Evolutionary conservation across 192 early-diverging fungal genomes (phyloP).

Genomic region (Umbelopsis isabellina): DNA sequence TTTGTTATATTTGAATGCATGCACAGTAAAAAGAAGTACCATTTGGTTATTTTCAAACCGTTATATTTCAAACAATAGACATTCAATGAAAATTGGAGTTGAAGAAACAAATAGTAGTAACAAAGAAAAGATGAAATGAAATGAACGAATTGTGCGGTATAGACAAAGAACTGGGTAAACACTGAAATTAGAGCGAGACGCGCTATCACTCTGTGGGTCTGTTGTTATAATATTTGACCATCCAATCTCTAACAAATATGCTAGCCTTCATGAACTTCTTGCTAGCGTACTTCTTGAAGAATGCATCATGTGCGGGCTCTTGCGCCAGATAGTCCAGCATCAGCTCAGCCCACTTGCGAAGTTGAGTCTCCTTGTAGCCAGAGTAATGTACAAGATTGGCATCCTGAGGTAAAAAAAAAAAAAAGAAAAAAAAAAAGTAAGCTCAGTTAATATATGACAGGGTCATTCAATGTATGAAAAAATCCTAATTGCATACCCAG

Average conservation of each 20-base stretch:
- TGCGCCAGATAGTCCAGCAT: conserved; percentile 73
- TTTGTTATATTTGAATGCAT: no score
- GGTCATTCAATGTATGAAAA: background rate
- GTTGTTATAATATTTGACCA: conserved; percentile 41
- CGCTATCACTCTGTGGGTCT: background rate
- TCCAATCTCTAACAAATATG: conserved; percentile 83
- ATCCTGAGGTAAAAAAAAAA: conserved; percentile 3
- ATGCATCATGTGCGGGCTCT: conserved; percentile 58
- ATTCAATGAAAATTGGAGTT: background rate
- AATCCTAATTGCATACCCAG: conserved; percentile 63
- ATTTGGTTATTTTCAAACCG: no score
- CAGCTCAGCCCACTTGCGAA: conserved; percentile 47
- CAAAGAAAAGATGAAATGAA: background rate
- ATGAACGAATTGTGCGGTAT: conserved; percentile 14
- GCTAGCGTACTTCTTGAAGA: conserved; percentile 86
- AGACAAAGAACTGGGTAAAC: conserved; percentile 22
- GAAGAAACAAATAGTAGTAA: conserved; percentile 10
- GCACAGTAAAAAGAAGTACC: no score
- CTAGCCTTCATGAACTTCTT: conserved; percentile 82
- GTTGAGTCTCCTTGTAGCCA: conserved; percentile 21
- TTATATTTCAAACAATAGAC: background rate
- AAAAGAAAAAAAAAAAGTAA: background rate
- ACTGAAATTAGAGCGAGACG: background rate
- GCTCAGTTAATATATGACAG: background rate
- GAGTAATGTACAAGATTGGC: conserved; percentile 25